Evolutionary conservation across 108 stramenopile species (phyloP).

Genomic region (Aureococcus anophagefferens): DNA sequence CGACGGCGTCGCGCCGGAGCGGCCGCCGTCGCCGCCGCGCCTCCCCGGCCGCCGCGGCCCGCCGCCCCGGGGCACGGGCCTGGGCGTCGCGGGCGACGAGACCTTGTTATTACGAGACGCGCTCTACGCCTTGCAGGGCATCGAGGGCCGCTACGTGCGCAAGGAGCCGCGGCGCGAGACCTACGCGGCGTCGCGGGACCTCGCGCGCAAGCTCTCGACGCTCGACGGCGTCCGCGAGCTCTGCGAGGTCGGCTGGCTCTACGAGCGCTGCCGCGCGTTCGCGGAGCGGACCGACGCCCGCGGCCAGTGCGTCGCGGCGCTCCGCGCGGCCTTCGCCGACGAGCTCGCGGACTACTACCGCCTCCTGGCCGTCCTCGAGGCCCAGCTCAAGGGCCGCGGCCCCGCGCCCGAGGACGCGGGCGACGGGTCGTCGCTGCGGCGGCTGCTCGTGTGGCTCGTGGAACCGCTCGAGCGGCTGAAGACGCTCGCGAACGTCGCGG

Average conservation of each 20-base stretch:
- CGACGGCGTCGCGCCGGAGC: no score
- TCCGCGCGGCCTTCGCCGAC: constrained; percentile 7
- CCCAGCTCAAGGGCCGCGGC: constrained; percentile 1
- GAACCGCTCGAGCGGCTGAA: constrained; percentile 9
- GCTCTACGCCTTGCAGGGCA: constrained; percentile 5
- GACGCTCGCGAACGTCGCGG: constrained; percentile 1
- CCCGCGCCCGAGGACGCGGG: no score
- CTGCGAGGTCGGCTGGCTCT: not conserved
- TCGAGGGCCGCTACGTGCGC: not conserved
- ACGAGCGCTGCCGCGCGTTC: not conserved
- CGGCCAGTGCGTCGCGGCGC: constrained; percentile 8
- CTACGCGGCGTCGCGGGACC: no score
- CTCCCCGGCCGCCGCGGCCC: no score
- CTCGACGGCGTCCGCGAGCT: not conserved
- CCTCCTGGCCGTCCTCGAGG: constrained; percentile 15
- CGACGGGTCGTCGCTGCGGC: constrained; percentile 3
- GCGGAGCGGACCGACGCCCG: not conserved
- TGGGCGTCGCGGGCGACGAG: not conserved
- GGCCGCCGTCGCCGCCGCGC: no score
- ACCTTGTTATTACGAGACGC: not conserved
- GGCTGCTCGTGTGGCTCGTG: constrained; percentile 8
- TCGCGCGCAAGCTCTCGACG: not conserved
- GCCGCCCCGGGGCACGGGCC: no score
- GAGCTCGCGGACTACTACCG: constrained; percentile 15
- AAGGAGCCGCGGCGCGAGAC: no score